Base-by-base conservation (phyloP, 2,329 filamentous ascomycete genomes). In the Arthrobotrys pseudoclavata region DNA sequence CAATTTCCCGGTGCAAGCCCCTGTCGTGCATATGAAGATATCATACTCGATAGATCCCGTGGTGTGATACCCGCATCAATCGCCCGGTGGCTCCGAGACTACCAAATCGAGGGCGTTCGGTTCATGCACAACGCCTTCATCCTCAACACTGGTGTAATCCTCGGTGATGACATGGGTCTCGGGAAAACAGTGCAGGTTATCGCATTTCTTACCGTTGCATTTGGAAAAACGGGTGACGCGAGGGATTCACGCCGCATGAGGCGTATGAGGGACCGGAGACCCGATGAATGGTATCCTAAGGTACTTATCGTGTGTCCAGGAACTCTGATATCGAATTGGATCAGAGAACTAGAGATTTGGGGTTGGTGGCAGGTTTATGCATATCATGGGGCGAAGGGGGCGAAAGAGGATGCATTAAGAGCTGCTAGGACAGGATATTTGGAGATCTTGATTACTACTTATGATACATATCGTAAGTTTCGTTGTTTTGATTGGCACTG, bases 141-240 rank as follows among this genome's bases (percentile, higher is more conserved):
- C 3, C 95, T 93, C 80, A 96, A 99, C 82, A 91, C 91, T 80
- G 96, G 96, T 0, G 93, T 92, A 1, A 92, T 99, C 22, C 87
- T 99, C 0, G 94, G 95, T 2, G 96, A 99, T 82, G 96, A 99
- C 82, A 99, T 99, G 96, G 96, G 96, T 20, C 84, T 99, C 34
- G 96, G 96, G 0, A 99, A 99, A 84, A 99, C 96, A 0, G 93
- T 99, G 1, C 96, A 99, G 83, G 93, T 99, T 26, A 96, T 94
- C 71, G 92, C 94, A 0, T 98, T 99, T 80, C 86, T 99, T 22
- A 92, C 93, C 0, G 93, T 90, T 0, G 94, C 94, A 0, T 99
- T 97, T 83, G 96, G 96, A 6, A 99, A 99, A 84, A 96, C 92
- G 0, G 95, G 91, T 0, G 95, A 97, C 81, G 91, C 94, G 83